Percentiles rank a stretch among this genome's conserved stretches.
Conservation (phyloP, 1,284 basidiomycete species). For the Ceraceosorus guamensis region DNA sequence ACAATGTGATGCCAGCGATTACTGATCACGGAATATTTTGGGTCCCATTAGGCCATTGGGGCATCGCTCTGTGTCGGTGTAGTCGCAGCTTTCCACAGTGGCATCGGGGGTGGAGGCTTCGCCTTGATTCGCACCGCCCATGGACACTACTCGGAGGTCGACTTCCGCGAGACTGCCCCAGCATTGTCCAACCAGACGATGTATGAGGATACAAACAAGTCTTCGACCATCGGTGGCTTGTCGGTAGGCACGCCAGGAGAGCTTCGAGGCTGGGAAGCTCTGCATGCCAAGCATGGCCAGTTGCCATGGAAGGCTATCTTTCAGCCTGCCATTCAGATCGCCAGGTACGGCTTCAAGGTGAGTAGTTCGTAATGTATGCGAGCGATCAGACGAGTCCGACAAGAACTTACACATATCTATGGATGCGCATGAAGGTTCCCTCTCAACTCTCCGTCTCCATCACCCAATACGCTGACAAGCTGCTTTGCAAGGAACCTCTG, state of each 20-base stretch:
- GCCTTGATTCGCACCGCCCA: constrained; percentile 69
- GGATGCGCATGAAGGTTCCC: too few relatives aligned
- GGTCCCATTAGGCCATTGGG: constrained; percentile 67
- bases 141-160: constrained; percentile 54
- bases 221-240: constrained; percentile 57
- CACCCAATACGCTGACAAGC: constrained; percentile 20
- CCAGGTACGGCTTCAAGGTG: constrained; percentile 19
- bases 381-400: too few relatives aligned
- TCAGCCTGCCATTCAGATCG: constrained; percentile 58
- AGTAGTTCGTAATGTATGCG: too few relatives aligned
- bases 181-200: constrained; percentile 64
- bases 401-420: too few relatives aligned
- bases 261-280: constrained; percentile 70
- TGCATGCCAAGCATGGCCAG: constrained; percentile 69
- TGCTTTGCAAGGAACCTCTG: constrained; percentile 37
- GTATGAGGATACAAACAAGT: constrained; percentile 49
- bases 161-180: constrained; percentile 83
- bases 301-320: constrained; percentile 72
- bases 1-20: too few relatives aligned
- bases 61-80: constrained; percentile 24
- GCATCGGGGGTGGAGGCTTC: constrained; percentile 86
- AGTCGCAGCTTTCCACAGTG: constrained; percentile 60
- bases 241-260: constrained; percentile 71
- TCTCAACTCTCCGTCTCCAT: constrained; percentile 25
- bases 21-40: too few relatives aligned